phyloP scores from a whole-genome alignment of 352 stramenopile species.

The Aphanomyces astaci region DNA sequence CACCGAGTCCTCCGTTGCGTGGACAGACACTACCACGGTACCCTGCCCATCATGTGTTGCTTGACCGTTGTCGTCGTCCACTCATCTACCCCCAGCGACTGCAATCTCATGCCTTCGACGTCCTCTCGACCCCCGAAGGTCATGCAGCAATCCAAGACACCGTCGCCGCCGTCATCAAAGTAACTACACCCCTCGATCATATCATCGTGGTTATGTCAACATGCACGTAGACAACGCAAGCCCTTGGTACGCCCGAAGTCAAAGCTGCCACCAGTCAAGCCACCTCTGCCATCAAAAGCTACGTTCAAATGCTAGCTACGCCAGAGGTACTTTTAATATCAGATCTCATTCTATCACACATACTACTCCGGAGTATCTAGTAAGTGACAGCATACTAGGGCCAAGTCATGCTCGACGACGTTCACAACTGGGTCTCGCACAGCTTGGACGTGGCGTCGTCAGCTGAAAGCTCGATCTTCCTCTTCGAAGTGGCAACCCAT shows the following conservation, averaged over 20 bases:
- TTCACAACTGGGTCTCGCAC: constrained; percentile 41
- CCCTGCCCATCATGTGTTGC: neutral
- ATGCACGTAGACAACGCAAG: constrained; percentile 32
- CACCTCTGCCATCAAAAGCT: constrained; percentile 52
- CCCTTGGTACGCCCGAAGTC: constrained; percentile 61
- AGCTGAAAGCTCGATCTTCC: constrained; percentile 62
- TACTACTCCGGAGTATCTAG: neutral
- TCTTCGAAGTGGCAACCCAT: constrained; percentile 66
- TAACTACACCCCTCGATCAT: constrained; percentile 14
- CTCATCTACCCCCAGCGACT: constrained; percentile 25
- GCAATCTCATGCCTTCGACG: constrained; percentile 43
- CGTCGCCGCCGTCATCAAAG: constrained; percentile 51
- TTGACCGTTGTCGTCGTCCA: neutral
- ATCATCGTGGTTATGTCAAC: neutral
- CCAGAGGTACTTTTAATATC: constrained; percentile 18
- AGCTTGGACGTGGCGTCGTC: constrained; percentile 53
- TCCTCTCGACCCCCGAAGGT: constrained; percentile 41
- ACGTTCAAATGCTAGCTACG: constrained; percentile 71
- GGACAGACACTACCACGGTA: constrained; percentile 34
- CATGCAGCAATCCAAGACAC: constrained; percentile 55
- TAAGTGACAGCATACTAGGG: constrained; percentile 22
- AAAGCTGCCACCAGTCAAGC: constrained; percentile 54
- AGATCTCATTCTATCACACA: neutral
- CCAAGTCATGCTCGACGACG: constrained; percentile 45
- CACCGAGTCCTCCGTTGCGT: constrained; percentile 38